Base-by-base conservation (phyloP, 495 filamentous ascomycete species). In the Chaetomium tenue region DNA sequence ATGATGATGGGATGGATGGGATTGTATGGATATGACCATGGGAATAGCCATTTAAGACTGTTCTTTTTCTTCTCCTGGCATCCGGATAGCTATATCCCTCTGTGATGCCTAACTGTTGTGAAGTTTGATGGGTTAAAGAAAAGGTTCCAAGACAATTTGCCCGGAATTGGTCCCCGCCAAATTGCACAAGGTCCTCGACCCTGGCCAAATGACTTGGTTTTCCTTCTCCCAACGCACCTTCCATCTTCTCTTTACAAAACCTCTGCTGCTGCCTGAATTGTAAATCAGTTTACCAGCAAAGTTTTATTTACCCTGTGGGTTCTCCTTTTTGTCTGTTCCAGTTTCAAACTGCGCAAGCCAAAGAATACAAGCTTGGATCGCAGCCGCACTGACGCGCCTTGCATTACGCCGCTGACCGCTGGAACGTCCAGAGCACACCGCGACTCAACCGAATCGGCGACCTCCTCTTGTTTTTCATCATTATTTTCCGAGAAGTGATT, bases 251-350 rank as follows among this genome's bases (percentile, higher is more conserved):
- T 37, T 37, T 37, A 33, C 5, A 16, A 20, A 48, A 57, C 57
- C 54, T 44, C n/a, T 40, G 48, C 59, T 52, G 59, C 33, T 61
- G 59, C 59, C 59, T 53, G 37, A 25, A 18, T 16, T 18, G 13
- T 44, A 15, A 16, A 44, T 18, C 16, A 44, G 33, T 12, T 44
- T 6, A 18, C 23, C 5, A 3, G 40, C 22, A 23, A 23, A 22
- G 18, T 47, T 22, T 20, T 47, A 1, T n/a, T n/a, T n/a, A n/a
- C n/a, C n/a, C n/a, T n/a, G n/a, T n/a, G n/a, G n/a, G n/a, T n/a
- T n/a, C n/a, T n/a, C n/a, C n/a, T n/a, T n/a, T 30, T 30, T 6
- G 28, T 30, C 28, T 3, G 6, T 6, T 30, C 28, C 2, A 30
- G 6, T 6, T 30, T 52, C 23, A 1, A 26, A 52, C 16, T 26